Percentiles rank a stretch among this genome's conserved stretches.
Conservation (phyloP, 208 protist genomes). For the Trypanosoma scelopori region DNA sequence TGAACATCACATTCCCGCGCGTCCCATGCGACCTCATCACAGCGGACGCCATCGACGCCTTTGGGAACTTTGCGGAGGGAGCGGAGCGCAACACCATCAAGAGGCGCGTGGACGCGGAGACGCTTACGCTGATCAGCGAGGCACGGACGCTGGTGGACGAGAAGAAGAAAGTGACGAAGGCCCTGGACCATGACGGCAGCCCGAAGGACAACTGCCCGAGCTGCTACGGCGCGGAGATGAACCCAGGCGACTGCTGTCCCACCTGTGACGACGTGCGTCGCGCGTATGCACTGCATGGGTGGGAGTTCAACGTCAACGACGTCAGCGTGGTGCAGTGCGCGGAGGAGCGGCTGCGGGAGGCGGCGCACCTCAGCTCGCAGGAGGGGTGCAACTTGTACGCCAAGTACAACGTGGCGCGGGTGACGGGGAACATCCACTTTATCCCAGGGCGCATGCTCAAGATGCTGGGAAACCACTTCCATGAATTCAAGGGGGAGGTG, state of each 20-base stretch:
- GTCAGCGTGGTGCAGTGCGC: constrained; percentile 68
- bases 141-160: constrained; percentile 43
- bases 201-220: constrained; percentile 69
- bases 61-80: constrained; percentile 44
- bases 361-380: constrained; percentile 22
- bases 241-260: constrained; percentile 72
- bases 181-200: constrained; percentile 43
- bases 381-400: constrained; percentile 86
- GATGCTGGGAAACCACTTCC: constrained; percentile 40
- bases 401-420: constrained; percentile 63
- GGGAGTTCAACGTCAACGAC: constrained; percentile 66
- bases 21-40: constrained; percentile 81
- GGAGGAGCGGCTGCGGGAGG: constrained; percentile 49
- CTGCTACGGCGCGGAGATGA: constrained; percentile 77
- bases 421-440: constrained; percentile 85
- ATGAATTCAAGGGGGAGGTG: constrained; percentile 57
- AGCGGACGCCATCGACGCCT: constrained; percentile 70
- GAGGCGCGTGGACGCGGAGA: constrained; percentile 44
- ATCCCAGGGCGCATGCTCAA: constrained; percentile 62
- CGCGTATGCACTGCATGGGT: constrained; percentile 57
- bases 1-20: constrained; percentile 78
- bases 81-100: constrained; percentile 50
- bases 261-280: constrained; percentile 78
- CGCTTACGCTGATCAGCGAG: constrained; percentile 35
- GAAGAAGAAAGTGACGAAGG: constrained; percentile 38